Conservation (phyloP, 2,329 filamentous ascomycete genomes). For the Aspergillus hortae region DNA sequence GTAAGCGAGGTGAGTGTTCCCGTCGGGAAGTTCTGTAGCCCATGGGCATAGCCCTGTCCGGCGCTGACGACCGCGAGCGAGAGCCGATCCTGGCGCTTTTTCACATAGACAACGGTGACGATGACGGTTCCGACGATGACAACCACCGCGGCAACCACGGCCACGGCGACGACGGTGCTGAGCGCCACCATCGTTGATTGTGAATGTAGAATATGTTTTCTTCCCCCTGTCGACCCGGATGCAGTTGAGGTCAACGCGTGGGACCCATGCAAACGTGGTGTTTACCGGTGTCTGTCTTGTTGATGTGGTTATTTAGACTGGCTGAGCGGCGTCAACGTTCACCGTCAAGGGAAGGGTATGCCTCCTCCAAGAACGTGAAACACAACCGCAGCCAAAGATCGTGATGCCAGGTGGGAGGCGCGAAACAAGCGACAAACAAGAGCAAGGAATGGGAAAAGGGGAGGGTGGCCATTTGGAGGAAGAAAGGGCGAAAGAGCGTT, state of each 20-base stretch:
- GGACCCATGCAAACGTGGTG: not conserved
- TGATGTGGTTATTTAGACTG: not conserved
- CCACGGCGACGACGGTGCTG: slow-evolving; percentile 32
- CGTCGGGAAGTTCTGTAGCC: slow-evolving; percentile 19
- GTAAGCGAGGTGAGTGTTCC: slow-evolving; percentile 32
- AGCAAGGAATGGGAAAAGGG: slow-evolving; percentile 5
- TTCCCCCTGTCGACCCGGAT: not conserved
- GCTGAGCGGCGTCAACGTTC: not conserved
- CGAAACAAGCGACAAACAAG: slow-evolving; percentile 6
- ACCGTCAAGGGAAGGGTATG: not conserved
- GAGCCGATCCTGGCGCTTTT: slow-evolving; percentile 32
- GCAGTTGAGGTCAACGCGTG: not conserved
- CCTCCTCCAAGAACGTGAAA: slow-evolving; percentile 1
- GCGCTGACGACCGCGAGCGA: slow-evolving; percentile 23
- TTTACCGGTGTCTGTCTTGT: not conserved
- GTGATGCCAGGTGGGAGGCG: slow-evolving; percentile 7
- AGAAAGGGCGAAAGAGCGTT: slow-evolving; percentile 15
- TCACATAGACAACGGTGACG: slow-evolving; percentile 32
- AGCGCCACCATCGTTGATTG: slow-evolving; percentile 29
- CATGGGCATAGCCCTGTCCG: slow-evolving; percentile 18
- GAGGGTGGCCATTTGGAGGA: slow-evolving; percentile 8
- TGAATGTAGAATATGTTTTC: not conserved
- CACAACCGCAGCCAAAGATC: slow-evolving; percentile 6
- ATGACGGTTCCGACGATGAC: slow-evolving; percentile 32
- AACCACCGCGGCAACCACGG: slow-evolving; percentile 31